A percentile compares a stretch with the other conserved stretches of the same genome.
phyloP scores from a whole-genome alignment of 192 early-diverging fungal genomes.

The Coemansia sp. region DNA sequence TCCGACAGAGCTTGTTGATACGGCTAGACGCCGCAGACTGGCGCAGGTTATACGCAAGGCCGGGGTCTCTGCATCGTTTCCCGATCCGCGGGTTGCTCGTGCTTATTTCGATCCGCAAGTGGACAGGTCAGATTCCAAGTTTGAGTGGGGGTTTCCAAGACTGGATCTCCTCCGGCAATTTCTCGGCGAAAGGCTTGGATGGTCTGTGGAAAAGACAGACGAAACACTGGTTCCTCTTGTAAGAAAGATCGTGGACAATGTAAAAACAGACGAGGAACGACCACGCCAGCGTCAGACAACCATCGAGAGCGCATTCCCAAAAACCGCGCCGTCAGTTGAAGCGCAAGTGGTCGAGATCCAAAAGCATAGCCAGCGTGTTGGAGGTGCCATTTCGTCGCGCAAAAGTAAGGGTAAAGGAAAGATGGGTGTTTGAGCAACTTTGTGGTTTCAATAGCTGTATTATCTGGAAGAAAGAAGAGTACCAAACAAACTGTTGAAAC shows the following conservation, averaged over 20 bases:
- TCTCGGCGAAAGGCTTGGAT: constrained; percentile 47
- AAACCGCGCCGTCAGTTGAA: neutral
- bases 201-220: constrained; percentile 41
- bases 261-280: neutral
- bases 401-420: constrained; percentile 4
- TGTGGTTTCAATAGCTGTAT: too few relatives aligned
- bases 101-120: constrained; percentile 84
- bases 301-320: constrained; percentile 16
- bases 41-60: constrained; percentile 64
- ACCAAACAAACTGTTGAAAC: too few relatives aligned
- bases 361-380: constrained; percentile 43
- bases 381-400: constrained; percentile 41
- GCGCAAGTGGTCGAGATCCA: neutral
- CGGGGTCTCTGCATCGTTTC: constrained; percentile 76
- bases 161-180: constrained; percentile 56
- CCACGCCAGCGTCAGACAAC: constrained; percentile 22
- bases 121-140: constrained; percentile 20
- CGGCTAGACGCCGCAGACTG: constrained; percentile 42
- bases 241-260: constrained; percentile 37
- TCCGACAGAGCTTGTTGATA: constrained; percentile 34
- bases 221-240: constrained; percentile 53
- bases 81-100: constrained; percentile 68
- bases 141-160: constrained; percentile 51
- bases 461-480: too few relatives aligned
- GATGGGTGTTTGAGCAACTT: neutral